Conservation (phyloP, 257 asterid genomes). For the Petunia axillaris region DNA sequence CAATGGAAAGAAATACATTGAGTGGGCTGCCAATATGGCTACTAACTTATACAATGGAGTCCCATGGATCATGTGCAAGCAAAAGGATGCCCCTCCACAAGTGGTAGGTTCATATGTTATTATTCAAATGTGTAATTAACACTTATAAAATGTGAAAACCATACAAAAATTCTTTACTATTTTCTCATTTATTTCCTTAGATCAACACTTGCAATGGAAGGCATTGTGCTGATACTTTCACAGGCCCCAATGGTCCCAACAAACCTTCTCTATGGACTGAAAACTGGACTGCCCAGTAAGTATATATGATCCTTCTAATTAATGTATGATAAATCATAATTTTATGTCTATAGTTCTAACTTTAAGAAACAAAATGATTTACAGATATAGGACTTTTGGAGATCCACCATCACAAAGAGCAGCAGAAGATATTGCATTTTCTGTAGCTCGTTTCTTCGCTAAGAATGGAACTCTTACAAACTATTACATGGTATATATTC, state of each 20-base stretch:
- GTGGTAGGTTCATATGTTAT: slow-evolving; percentile 43
- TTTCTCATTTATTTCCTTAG: slow-evolving; percentile 37
- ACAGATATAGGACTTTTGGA: slow-evolving; percentile 68
- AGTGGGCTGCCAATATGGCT: slow-evolving; percentile 81
- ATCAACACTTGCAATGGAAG: slow-evolving; percentile 95
- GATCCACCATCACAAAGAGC: slow-evolving; percentile 77
- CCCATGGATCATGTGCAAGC: slow-evolving; percentile 92
- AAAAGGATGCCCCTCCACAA: slow-evolving; percentile 59
- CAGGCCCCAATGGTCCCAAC: slow-evolving; percentile 81
- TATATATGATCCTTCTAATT: slow-evolving; percentile 56
- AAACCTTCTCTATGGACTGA: slow-evolving; percentile 98
- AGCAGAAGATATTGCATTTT: slow-evolving; percentile 69
- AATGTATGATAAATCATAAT: slow-evolving; percentile 65
- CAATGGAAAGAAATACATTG: slow-evolving; percentile 48
- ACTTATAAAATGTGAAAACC: not conserved
- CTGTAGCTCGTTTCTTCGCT: slow-evolving; percentile 69
- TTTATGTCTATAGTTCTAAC: slow-evolving; percentile 54
- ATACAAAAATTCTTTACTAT: not conserved
- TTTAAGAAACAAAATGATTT: not conserved
- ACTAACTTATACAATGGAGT: slow-evolving; percentile 47
- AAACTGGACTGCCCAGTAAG: slow-evolving; percentile 42
- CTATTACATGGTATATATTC: slow-evolving; percentile 62
- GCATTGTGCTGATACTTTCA: slow-evolving; percentile 87
- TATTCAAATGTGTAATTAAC: not conserved
- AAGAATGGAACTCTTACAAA: slow-evolving; percentile 74